Evolutionary conservation across 441 rosid genomes (phyloP).

Genomic region (Biscutella laevigata): DNA sequence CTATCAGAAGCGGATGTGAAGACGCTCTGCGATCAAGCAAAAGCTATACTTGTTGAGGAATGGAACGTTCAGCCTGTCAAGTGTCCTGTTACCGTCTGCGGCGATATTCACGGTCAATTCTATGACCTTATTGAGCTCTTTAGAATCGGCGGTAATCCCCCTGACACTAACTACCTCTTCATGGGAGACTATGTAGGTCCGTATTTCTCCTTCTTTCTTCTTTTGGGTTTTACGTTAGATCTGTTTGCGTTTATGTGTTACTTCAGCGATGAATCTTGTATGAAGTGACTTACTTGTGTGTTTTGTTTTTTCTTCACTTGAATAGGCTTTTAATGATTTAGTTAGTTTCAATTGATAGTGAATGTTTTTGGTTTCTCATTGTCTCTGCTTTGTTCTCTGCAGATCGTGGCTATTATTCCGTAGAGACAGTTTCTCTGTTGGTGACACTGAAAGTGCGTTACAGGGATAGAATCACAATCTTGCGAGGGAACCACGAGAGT

Average conservation of each 20-base stretch:
- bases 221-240: no score
- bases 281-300: no score
- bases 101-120: slow-evolving; percentile 83
- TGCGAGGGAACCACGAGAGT: neutral
- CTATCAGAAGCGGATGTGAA: slow-evolving; percentile 39
- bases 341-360: no score
- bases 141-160: slow-evolving; percentile 67
- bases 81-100: slow-evolving; percentile 79
- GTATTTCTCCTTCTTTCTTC: no score
- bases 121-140: slow-evolving; percentile 33
- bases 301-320: no score
- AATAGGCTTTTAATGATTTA: no score
- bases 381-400: no score
- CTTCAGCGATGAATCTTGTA: no score
- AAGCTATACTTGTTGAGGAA: slow-evolving; percentile 63
- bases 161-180: slow-evolving; percentile 75
- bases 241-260: no score
- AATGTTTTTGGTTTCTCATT: no score
- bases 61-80: slow-evolving; percentile 84
- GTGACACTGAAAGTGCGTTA: neutral
- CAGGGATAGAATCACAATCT: neutral
- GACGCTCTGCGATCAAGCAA: slow-evolving; percentile 44
- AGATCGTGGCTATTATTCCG: slow-evolving; percentile 4
- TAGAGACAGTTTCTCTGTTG: neutral
- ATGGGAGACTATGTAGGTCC: slow-evolving; percentile 84